These are phyloP conservation scores for Kodamaea laetipori DNA, from an alignment of 805 yeast species.

Conservation along the genomic window DNA sequence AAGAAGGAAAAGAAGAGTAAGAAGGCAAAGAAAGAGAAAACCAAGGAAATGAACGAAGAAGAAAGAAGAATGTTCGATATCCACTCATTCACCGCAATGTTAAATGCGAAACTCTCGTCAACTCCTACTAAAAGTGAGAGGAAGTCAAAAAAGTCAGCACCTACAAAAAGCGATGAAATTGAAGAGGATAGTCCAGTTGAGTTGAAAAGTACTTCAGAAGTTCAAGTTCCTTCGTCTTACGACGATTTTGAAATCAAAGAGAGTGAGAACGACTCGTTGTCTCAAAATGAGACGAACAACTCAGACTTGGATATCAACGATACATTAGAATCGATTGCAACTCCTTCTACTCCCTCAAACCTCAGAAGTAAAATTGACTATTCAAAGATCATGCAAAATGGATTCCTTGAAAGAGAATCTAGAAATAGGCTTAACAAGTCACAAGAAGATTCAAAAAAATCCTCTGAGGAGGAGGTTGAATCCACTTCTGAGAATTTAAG, in stretches of 20 bases:
- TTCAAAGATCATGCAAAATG: conserved; percentile 12
- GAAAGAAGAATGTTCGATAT: conserved; percentile 21
- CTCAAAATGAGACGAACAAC: conserved; percentile 10
- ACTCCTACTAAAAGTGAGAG: conserved; percentile 13
- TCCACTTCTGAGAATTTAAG: background rate
- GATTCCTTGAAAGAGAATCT: conserved; percentile 9
- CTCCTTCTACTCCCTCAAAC: background rate
- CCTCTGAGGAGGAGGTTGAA: conserved; percentile 2
- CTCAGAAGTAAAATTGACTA: conserved; percentile 6
- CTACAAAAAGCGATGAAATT: background rate
- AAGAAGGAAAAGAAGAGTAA: conserved; percentile 1
- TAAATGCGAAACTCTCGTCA: conserved; percentile 23
- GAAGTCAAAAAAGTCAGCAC: background rate
- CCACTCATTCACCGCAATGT: conserved; percentile 30
- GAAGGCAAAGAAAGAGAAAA: conserved; percentile 6
- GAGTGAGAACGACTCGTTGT: conserved; percentile 7
- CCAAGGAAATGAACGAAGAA: conserved; percentile 8
- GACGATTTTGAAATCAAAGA: conserved; percentile 12
- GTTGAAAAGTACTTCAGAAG: background rate
- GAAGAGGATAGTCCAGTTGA: background rate
- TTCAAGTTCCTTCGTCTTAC: conserved; percentile 14
- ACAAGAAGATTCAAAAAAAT: background rate
- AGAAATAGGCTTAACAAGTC: background rate
- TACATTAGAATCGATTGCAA: conserved; percentile 6
- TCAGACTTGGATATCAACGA: conserved; percentile 16